These are phyloP conservation scores for Oryza brachyantha DNA, from an alignment of 176 grass and related monocot species.

Conservation along the genomic window DNA sequence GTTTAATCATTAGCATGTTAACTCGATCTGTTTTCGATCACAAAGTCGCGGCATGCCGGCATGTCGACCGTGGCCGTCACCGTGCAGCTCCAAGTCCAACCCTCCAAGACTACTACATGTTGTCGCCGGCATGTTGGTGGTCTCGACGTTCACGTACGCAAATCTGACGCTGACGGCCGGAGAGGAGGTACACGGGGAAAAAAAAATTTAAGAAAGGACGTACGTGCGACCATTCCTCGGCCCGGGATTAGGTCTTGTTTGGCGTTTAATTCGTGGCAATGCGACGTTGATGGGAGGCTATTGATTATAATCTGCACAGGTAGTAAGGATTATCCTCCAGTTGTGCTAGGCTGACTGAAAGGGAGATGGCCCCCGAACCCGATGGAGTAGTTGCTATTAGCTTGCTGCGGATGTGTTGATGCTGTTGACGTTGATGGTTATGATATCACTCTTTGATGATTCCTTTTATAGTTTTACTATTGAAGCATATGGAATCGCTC, in stretches of 20 bases:
- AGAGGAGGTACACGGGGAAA: too few species aligned
- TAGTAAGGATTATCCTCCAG: background rate
- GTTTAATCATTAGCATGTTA: too few species aligned
- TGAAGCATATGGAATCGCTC: background rate
- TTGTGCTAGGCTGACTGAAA: background rate
- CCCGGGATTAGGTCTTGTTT: background rate
- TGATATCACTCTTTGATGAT: background rate
- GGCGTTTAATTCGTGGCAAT: background rate
- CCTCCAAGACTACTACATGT: background rate
- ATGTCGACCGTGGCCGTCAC: too few species aligned
- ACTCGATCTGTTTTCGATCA: too few species aligned
- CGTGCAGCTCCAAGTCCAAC: background rate
- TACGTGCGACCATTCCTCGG: background rate
- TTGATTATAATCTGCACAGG: background rate
- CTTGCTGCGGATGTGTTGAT: background rate
- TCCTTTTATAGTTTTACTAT: background rate
- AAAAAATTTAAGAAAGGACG: background rate
- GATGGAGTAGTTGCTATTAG: conserved; percentile 3
- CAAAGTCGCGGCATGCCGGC: too few species aligned
- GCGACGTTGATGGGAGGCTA: background rate
- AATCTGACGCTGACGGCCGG: background rate
- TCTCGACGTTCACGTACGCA: background rate
- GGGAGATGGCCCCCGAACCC: background rate
- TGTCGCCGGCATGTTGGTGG: background rate
- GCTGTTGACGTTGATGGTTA: background rate